Conservation (phyloP, 192 early-diverging fungal genomes). For the Chytriomyces confervae region DNA sequence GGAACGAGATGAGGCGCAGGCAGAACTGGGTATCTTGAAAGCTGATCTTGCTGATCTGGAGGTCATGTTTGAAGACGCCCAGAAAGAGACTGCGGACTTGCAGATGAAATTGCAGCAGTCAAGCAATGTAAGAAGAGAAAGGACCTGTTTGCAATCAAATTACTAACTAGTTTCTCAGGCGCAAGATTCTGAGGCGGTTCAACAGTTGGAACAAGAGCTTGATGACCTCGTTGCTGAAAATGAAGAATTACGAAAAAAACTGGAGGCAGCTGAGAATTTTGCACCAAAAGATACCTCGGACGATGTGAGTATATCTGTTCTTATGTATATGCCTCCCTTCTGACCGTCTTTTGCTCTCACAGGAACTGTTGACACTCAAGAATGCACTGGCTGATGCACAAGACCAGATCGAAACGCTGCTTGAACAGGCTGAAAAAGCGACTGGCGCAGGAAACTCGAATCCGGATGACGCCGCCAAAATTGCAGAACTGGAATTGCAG, state of each 20-base stretch:
- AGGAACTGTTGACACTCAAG: not conserved
- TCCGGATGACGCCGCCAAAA: slow-evolving; percentile 2
- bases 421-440: not conserved
- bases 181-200: not conserved
- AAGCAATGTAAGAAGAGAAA: not conserved
- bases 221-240: not conserved
- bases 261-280: not conserved
- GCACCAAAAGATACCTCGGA: too few relatives aligned
- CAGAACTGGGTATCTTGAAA: slow-evolving; percentile 5
- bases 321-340: too few relatives aligned
- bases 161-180: not conserved
- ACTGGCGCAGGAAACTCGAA: not conserved
- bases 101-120: not conserved
- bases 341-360: not conserved
- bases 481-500: slow-evolving; percentile 17
- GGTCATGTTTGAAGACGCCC: slow-evolving; percentile 34
- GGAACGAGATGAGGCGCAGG: slow-evolving; percentile 24
- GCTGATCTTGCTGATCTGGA: slow-evolving; percentile 24
- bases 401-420: slow-evolving; percentile 6
- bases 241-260: not conserved
- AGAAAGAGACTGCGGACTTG: slow-evolving; percentile 24
- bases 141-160: too few relatives aligned
- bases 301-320: too few relatives aligned
- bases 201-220: not conserved
- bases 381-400: slow-evolving; percentile 1